Evolutionary conservation across 2,329 filamentous ascomycete genomes (phyloP), one percentile per base, ranked within the genome.

Genomic region (Shiraia sp.): DNA sequence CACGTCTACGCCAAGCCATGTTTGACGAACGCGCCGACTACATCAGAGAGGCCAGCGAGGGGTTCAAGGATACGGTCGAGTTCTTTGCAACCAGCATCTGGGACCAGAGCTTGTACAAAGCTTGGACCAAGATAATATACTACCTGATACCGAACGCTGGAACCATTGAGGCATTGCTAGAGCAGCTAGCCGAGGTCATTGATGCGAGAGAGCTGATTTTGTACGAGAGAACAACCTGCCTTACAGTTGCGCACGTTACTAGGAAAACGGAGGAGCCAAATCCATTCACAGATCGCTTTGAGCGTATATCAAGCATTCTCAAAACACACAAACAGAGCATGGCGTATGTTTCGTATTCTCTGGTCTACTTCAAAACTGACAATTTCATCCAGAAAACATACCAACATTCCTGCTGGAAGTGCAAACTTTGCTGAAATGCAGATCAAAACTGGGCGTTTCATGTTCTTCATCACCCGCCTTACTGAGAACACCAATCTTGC

Each of bases 401-500:
- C 87, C 1, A 86, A 87, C 34, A 87, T 87, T 17, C 86, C 87
- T n/a, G 85, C 87, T 38, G 88, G 87, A 51, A 85, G 86, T 4
- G 88, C 90, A 70, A 87, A 90, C 69, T 91, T 92, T 58, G 82
- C 83, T 32, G 79, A 89, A 57, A 86, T 92, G 75, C 86, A 90
- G 69, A 83, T 91, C 72, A 91, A 90, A 70, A 85, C 87, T 40
- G 76, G 81, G 31, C 80, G 81, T 45, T 97, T 97, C 75, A 95
- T 90, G 72, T 86, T 96, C 70, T 96, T 97, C 66, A 89, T 96
- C 51, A 88, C 90, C 51, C 89, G 95, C 55, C 90, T 99, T 55
- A 99, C 93, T 2, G 95, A 93, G 38, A 99, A 99, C 71, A 99
- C 93, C 2, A 97, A 97, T 63, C 85, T 99, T 46, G 89, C 95